A percentile compares a stretch with the other conserved stretches of the same genome.
phyloP scores from a whole-genome alignment of 768 basidiomycete species.

The Solioccasus polychromus region DNA sequence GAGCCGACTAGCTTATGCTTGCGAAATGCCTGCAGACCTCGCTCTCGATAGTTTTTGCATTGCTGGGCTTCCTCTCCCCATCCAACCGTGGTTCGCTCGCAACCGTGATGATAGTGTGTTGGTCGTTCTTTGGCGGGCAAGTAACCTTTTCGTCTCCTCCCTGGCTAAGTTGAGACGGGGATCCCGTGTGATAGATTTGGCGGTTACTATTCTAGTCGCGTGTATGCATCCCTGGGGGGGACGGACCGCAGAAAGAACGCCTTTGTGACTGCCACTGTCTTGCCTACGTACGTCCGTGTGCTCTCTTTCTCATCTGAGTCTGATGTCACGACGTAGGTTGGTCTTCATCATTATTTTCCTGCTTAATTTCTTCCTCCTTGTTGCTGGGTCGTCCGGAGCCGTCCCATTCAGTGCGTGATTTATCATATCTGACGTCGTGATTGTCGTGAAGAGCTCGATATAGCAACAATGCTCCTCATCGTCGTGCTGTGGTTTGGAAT shows the following conservation, averaged over 20 bases:
- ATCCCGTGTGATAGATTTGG: constrained; percentile 53
- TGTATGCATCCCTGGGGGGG: constrained; percentile 75
- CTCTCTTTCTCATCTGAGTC: neutral
- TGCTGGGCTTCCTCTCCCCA: constrained; percentile 91
- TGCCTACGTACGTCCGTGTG: constrained; percentile 68
- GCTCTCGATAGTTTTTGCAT: constrained; percentile 67
- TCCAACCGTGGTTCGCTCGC: constrained; percentile 93
- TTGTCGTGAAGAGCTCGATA: neutral
- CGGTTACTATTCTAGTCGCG: constrained; percentile 83
- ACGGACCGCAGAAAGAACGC: constrained; percentile 75
- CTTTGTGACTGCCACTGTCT: constrained; percentile 81
- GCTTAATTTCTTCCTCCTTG: constrained; percentile 86
- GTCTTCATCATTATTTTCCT: constrained; percentile 85
- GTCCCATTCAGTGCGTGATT: constrained; percentile 79
- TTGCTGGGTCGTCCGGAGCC: constrained; percentile 87
- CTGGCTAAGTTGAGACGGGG: neutral
- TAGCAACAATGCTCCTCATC: constrained; percentile 82
- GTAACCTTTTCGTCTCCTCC: constrained; percentile 12
- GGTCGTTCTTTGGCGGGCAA: constrained; percentile 89
- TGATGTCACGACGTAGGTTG: constrained; percentile 43
- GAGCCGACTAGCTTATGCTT: neutral
- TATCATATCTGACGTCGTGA: neutral
- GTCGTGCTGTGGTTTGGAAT: constrained; percentile 91
- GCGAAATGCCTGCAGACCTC: constrained; percentile 4
- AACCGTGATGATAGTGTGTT: constrained; percentile 65